Base-by-base conservation (phyloP, 78 protist genomes). In the Parvularia atlantis region DNA sequence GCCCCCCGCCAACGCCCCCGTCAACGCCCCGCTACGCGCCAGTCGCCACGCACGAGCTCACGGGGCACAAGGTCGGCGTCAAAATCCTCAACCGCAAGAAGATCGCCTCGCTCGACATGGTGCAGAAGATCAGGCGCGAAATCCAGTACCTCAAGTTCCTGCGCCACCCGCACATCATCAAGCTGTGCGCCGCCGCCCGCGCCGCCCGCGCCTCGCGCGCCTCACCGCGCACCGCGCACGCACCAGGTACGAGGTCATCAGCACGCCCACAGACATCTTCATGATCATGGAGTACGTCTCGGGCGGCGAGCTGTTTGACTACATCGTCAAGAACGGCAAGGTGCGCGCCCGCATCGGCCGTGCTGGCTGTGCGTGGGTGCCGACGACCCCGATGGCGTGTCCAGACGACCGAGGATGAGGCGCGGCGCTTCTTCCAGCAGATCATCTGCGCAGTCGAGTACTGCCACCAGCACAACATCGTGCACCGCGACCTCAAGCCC, bases 261-360 rank as follows among this genome's bases (percentile, higher is more conserved):
- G 84, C 30, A 95, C 98, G 13, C 81, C 89, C 0, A 84, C 91
- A 3, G 94, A 93, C 74, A 97, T 95, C 17, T 97, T 86, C 75
- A 80, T 95, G 93, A 78, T 92, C 26, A 89, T 91, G 92, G 97
- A 91, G 60, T 91, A 83, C 44, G 97, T 91, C 0, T 46, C 91
- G 3, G 96, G 98, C n/a, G 99, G 99, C 0, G 99, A 97, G 54
- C 81, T 97, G 26, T 97, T 93, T 69, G 98, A 96, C n/a, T 95
- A 90, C 80, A 97, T 97, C 30, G 96, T 93, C n/a, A 75, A 84
- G 56, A 76, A 90, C 30, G 98, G 98, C 6, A 85, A 83, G 50
- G 82, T 84, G 54, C 54, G 54, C 24, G n/a, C 1, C 24, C 48
- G 48, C 48, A 10, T 43, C 22, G 22, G 48, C 10, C 22, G 5